Evolutionary conservation across 345 rosid genomes (phyloP).

Genomic region (Eucalyptus marginata): DNA sequence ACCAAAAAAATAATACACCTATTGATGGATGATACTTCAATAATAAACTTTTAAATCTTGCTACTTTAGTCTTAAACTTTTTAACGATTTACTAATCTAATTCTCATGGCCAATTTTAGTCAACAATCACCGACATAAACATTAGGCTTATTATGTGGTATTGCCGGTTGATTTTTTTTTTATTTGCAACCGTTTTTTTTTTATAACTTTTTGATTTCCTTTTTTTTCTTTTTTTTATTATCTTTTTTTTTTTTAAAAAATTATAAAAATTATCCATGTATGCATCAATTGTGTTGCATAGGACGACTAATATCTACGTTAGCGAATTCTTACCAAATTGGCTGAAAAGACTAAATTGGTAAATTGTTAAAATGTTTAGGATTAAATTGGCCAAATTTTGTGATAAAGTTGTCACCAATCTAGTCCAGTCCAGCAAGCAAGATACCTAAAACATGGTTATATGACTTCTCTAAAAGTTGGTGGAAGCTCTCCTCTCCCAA

Average conservation of each 20-base stretch:
- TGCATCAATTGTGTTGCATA: not conserved
- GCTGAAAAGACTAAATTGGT: not conserved
- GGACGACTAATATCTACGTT: accelerated
- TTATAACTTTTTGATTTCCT: too few relatives aligned
- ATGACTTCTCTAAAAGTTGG: too few relatives aligned
- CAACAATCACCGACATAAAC: too few relatives aligned
- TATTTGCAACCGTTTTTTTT: too few relatives aligned
- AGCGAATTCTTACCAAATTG: accelerated
- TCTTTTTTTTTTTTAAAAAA: not conserved
- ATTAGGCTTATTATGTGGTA: not conserved
- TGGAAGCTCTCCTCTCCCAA: too few relatives aligned
- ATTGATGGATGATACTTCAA: too few relatives aligned
- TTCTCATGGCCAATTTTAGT: too few relatives aligned
- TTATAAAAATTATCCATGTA: not conserved
- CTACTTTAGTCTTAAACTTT: not conserved
- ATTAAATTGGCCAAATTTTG: not conserved
- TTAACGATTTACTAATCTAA: too few relatives aligned
- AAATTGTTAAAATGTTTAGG: not conserved
- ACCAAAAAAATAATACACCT: not conserved
- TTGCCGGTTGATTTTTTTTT: accelerated
- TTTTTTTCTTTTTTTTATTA: too few relatives aligned
- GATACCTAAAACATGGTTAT: too few relatives aligned
- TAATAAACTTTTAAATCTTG: not conserved
- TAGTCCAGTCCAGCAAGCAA: too few relatives aligned
- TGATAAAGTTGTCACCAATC: too few relatives aligned